Evolutionary conservation across 495 filamentous ascomycete genomes (phyloP), one percentile per base, ranked within the genome.

Genomic region (Penicillium bialowiezense): DNA sequence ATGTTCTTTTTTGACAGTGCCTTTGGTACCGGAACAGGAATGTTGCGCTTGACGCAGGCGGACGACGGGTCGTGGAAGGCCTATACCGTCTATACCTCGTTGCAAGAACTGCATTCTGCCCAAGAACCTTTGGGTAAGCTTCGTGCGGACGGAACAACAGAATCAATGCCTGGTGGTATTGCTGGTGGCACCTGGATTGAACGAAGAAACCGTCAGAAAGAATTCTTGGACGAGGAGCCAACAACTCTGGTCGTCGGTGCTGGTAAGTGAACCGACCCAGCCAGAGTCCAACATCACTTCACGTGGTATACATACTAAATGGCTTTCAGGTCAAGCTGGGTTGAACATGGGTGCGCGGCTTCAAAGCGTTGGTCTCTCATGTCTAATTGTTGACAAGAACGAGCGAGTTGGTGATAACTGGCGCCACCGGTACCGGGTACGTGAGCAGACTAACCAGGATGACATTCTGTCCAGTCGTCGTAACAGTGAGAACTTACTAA

Each of bases 371-470:
- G 71, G 76, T n/a, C 67, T 92, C 1, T 65, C 79, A 4, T 66
- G 78, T 5, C 70, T 92, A 18, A 72, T 87, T 15, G 75, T 91
- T 38, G 88, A 92, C 55, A 71, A 69, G 35, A 82, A 86, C 52
- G 74, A 78, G 26, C 64, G 80, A 1, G 68, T 91, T 6, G 88
- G 88, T 7, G 88, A 90, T 56, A 90, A 86, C 59, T 92, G 88
- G 88, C 74, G 87, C 14, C 85, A 85, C 19, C 74, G 88, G 37
- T 78, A 78, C 47, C 62, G 70, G 14, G 70, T 72, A 39, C 35
- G 59, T 54, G 7, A 19, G 3, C 4, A n/a, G 18, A 14, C 10
- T 5, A 26, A 7, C 29, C 29, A 32, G 7, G 3, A 32, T 7
- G 14, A 0, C 9, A 26, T 13, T 3, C 7, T 9, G 17, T 26